Conservation (phyloP, 768 basidiomycete species). For the Tricholoma bakamatsutake region DNA sequence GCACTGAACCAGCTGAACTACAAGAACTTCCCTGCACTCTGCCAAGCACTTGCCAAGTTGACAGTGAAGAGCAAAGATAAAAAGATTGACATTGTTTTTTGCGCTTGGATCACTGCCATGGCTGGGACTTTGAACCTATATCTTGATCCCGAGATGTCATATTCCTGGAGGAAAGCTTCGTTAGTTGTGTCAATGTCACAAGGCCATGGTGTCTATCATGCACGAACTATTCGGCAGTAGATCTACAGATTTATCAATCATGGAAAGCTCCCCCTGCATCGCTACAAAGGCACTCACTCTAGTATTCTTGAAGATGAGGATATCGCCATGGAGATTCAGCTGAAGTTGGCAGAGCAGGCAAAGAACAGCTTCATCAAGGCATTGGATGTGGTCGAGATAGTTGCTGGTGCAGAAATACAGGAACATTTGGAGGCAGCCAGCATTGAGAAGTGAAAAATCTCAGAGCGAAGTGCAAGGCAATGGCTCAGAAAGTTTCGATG, state of each 20-base stretch:
- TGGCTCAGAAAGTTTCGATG: conserved; percentile 20
- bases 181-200: no score
- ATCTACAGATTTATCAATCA: no score
- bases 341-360: conserved; percentile 21
- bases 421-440: neutral
- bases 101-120: conserved; percentile 24
- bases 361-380: conserved; percentile 22
- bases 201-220: no score
- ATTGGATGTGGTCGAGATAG: conserved; percentile 13
- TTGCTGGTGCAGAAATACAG: no score
- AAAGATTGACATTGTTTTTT: conserved; percentile 24
- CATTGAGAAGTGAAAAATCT: conserved; percentile 5
- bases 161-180: no score
- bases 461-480: conserved; percentile 4
- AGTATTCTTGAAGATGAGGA: conserved; percentile 31
- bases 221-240: no score
- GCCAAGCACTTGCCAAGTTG: neutral
- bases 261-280: conserved; percentile 1
- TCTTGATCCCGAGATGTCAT: no score
- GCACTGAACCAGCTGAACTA: neutral
- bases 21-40: neutral
- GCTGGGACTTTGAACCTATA: conserved; percentile 18
- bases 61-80: conserved; percentile 20
- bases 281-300: conserved; percentile 6
- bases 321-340: conserved; percentile 17